Conservation (phyloP, 2,329 filamentous ascomycete species). For the Arthrobotrys pseudoclavata region DNA sequence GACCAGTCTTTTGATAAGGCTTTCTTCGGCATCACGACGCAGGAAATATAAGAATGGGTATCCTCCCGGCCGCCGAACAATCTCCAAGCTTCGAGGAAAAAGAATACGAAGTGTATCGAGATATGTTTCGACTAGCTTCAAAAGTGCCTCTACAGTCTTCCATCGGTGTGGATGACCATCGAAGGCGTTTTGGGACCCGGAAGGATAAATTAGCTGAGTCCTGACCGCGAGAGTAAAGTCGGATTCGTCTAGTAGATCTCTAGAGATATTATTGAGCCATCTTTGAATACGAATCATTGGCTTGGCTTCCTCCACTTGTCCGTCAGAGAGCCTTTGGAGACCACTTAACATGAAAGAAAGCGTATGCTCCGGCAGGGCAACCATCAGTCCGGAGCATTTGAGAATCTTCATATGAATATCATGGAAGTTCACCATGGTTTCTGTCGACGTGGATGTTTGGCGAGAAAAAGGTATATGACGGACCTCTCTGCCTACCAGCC, state of each 20-base stretch:
- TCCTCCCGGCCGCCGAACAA: slow-evolving; percentile 66
- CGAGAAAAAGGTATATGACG: slow-evolving; percentile 74
- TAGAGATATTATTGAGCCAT: slow-evolving; percentile 69
- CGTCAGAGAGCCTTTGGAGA: slow-evolving; percentile 71
- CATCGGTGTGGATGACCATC: slow-evolving; percentile 71
- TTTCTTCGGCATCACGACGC: slow-evolving; percentile 68
- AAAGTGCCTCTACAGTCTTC: slow-evolving; percentile 64
- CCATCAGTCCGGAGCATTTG: slow-evolving; percentile 70
- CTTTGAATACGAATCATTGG: slow-evolving; percentile 70
- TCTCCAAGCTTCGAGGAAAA: slow-evolving; percentile 69
- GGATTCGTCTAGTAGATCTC: slow-evolving; percentile 77
- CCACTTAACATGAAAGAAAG: slow-evolving; percentile 76
- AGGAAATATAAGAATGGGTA: slow-evolving; percentile 74
- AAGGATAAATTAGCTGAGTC: slow-evolving; percentile 73
- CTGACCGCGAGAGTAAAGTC: slow-evolving; percentile 71
- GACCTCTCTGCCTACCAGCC: slow-evolving; percentile 70
- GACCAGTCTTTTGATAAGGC: slow-evolving; percentile 67
- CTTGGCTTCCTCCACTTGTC: slow-evolving; percentile 66
- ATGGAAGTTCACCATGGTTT: slow-evolving; percentile 64
- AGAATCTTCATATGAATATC: slow-evolving; percentile 67
- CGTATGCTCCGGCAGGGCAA: slow-evolving; percentile 75
- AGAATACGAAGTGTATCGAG: slow-evolving; percentile 64
- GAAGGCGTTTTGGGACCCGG: slow-evolving; percentile 68
- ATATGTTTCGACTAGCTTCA: slow-evolving; percentile 65
- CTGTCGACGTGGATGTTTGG: slow-evolving; percentile 66